Base-by-base conservation (phyloP, 2,329 filamentous ascomycete species). In the Bipolaris bicolor region DNA sequence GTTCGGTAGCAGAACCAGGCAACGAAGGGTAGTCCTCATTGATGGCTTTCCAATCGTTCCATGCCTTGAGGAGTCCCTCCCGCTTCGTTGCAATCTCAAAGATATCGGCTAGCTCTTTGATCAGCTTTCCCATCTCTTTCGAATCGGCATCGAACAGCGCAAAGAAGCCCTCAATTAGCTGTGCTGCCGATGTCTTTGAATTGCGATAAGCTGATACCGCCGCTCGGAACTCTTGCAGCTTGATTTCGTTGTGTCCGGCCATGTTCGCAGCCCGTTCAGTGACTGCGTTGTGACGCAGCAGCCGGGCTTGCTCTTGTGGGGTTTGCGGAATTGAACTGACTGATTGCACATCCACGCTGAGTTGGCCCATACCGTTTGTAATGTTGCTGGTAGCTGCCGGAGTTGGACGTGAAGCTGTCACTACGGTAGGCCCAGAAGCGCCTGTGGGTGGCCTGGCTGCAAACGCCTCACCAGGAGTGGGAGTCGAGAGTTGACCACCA, bases 1-100 rank as follows among this genome's bases (percentile, higher is more conserved):
- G 76, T 15, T 77, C 77, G 22, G 78, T 77, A 46, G 82, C 84
- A 44, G 82, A 84, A 0, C 90, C 89, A 1, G 94, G 93, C 0
- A 98, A 81, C 1, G 90, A 91, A 0, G 94, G 94, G 66, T 97
- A 98, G 74, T 97, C 93, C 76, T 97, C 93, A 65, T 96, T 96
- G 78, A 96, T 95, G 36, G 92, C 92, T 45, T 91, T 91, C 91
- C 94, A 97, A 77, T 97, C 91, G 66, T 92, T 91, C 92, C 94
- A 97, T 1, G 93, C 91, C 68, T 89, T 89, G 24, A 92, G 85
- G 3, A 99, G 80, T 0, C 81, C 83, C 50, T 89, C 88, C 1
- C 87, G 87, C 73, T 96, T 97, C 16, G 76, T 73, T 48, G 89
- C 84, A 65, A 96, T 89, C 66, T 99, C 94, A 67, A 95, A 98